These are phyloP conservation scores for Colletotrichum higginsianum DNA, from an alignment of 2,329 filamentous ascomycete genomes.

Conservation along the genomic window DNA sequence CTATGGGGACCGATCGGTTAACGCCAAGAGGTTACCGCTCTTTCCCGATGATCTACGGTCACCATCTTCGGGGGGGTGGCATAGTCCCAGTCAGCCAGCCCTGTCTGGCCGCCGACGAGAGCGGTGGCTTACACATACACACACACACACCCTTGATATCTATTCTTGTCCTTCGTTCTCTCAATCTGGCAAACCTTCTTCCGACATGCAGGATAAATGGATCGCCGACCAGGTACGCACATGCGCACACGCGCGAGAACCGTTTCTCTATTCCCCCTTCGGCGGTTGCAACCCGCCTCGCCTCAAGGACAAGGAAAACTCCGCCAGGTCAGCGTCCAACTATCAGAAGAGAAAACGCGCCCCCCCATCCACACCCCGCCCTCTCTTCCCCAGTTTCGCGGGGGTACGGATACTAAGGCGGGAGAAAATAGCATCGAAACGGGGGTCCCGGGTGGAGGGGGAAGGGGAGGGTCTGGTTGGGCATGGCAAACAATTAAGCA, in stretches of 20 bases:
- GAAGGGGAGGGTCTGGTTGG: background rate
- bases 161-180: background rate
- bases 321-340: background rate
- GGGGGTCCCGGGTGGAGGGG: background rate
- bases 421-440: constrained; percentile 4
- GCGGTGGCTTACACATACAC: background rate
- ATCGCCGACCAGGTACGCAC: background rate
- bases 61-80: background rate
- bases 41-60: constrained; percentile 13
- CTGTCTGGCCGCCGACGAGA: background rate
- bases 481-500: background rate
- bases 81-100: constrained; percentile 15
- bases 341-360: background rate
- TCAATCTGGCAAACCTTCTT: background rate
- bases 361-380: background rate
- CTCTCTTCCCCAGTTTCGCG: constrained; percentile 3
- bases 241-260: no score
- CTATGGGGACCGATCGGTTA: background rate
- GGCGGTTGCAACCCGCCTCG: background rate
- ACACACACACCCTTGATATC: background rate
- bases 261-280: background rate
- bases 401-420: background rate
- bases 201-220: background rate
- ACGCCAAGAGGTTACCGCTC: constrained; percentile 12
- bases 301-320: background rate